Base-by-base conservation (phyloP, 225 moss, liverwort and hornwort genomes). In the Antitrichia curtipendula region DNA sequence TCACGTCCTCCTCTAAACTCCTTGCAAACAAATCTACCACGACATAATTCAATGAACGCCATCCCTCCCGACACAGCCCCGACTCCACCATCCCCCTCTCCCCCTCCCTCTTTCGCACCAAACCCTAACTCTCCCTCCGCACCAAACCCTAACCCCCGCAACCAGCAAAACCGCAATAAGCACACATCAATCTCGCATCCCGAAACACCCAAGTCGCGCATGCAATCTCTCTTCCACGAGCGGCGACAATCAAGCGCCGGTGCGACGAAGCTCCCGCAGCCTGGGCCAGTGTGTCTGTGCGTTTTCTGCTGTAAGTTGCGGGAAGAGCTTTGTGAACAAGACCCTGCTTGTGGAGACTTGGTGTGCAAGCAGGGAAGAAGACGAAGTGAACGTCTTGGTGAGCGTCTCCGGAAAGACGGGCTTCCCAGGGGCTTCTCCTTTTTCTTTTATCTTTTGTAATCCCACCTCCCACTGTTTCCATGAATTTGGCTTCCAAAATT, bases 91-190 rank as follows among this genome's bases (percentile, higher is more conserved):
- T 59, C 63, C 45, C 19, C 27, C 9, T 6, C 16, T 8, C 64
- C 6, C 66, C n/a, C 38, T 47, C 19, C 45, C 34, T 4, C 57
- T 84, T 21, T 5, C 23, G 28, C 87, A 64, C 43, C 88, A 83
- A 88, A 83, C 88, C 88, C 82, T 83, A 83, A 88, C 83, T 31
- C 83, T 68, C 77, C 13, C 68, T 68, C 41, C 29, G 17, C 45
- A 83, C 77, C 88, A 88, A 88, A 88, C 88, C 88, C 88, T 88
- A 88, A 76, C 83, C 88, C 83, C 76, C 83, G 70, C 88, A 65
- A 74, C 34, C 53, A 63, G 36, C 27, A 16, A 36, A 75, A 64
- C n/a, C 72, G 49, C 75, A 83, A 36, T 5, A 45, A 27, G 13
- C 45, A 13, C 63, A 13, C 17, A 43, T 36, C 87, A 61, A 27